Evolutionary conservation across 139 green algal species (phyloP), one percentile per base, ranked within the genome.

Genomic region (Pleodorina starrii): DNA sequence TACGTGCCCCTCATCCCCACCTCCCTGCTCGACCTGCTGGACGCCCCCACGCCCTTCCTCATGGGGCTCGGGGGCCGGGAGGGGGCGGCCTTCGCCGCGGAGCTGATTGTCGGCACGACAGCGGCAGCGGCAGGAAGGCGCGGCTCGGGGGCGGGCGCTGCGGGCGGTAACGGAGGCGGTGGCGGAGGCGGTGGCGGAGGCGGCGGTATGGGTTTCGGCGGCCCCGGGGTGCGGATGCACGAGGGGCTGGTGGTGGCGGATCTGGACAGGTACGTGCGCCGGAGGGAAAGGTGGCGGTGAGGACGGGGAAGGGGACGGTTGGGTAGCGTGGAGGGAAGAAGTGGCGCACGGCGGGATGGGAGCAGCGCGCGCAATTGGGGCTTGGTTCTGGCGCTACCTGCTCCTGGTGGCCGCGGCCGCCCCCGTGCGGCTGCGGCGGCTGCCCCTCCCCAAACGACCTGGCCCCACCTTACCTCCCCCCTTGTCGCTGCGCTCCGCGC

Each of bases 11-110:
- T 94, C 17, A 71, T 96, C 77, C 92, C 93, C 5, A 42, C 46
- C 46, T 63, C 36, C 14, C 82, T 96, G 71, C 21, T 80, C 16
- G 93, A 95, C 29, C 92, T 93, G 32, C 29, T 94, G 25, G 93
- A 95, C 57, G 93, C 93, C 19, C 93, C 93, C 46, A 96, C 92
- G 25, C 93, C 93, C 29, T 96, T 94, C 86, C 85, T 96, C 0
- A 96, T 96, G 93, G 93, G 93, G 0, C 59, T 96, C 40, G 88
- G 91, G 19, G 29, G 60, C 0, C 4, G 11, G 16, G 21, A 48
- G 0, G 59, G 46, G 21, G 66, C 63, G 25, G 38, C 5, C 35
- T 74, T 83, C 35, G 50, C 25, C 9, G 84, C 40, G 3, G 51
- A 75, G 38, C 71, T 74, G 72, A 12, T 66, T 4, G 23, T 35